These are phyloP conservation scores for Aureobasidium leucospermi DNA, from an alignment of 2,329 filamentous ascomycete species.

Conservation along the genomic window DNA sequence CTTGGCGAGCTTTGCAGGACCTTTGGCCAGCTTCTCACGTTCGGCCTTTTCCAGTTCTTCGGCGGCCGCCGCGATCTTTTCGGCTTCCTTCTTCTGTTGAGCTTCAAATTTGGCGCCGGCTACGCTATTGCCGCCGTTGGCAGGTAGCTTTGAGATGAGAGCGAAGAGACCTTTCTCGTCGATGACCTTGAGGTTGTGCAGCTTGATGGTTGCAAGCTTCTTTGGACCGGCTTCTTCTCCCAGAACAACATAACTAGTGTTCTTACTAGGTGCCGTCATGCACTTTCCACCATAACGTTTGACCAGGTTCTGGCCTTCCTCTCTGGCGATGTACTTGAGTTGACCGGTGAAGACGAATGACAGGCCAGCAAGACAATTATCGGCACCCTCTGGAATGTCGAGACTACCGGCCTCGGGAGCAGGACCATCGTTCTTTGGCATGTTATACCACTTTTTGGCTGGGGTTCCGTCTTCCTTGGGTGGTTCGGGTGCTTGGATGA, in stretches of 20 bases:
- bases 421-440: conserved; percentile 43
- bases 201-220: conserved; percentile 79
- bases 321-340: conserved; percentile 69
- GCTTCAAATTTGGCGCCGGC: conserved; percentile 78
- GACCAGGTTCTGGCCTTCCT: conserved; percentile 77
- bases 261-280: conserved; percentile 75
- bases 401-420: conserved; percentile 57
- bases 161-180: conserved; percentile 88
- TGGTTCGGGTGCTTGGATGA: conserved; percentile 74
- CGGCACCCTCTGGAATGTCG: conserved; percentile 73
- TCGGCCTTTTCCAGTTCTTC: conserved; percentile 83
- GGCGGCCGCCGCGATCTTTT: conserved; percentile 72
- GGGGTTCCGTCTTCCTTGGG: conserved; percentile 53
- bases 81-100: conserved; percentile 77
- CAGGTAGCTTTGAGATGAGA: conserved; percentile 72
- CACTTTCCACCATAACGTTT: conserved; percentile 94
- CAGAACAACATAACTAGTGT: conserved; percentile 89
- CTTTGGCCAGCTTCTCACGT: conserved; percentile 43
- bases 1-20: conserved; percentile 31
- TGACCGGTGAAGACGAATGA: conserved; percentile 95
- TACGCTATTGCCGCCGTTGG: conserved; percentile 79
- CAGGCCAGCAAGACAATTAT: conserved; percentile 83
- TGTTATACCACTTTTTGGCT: conserved; percentile 74
- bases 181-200: conserved; percentile 79
- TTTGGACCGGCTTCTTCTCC: conserved; percentile 87